These are phyloP conservation scores for Eucalyptus dawsonii DNA, from an alignment of 345 rosid species.

Conservation along the genomic window DNA sequence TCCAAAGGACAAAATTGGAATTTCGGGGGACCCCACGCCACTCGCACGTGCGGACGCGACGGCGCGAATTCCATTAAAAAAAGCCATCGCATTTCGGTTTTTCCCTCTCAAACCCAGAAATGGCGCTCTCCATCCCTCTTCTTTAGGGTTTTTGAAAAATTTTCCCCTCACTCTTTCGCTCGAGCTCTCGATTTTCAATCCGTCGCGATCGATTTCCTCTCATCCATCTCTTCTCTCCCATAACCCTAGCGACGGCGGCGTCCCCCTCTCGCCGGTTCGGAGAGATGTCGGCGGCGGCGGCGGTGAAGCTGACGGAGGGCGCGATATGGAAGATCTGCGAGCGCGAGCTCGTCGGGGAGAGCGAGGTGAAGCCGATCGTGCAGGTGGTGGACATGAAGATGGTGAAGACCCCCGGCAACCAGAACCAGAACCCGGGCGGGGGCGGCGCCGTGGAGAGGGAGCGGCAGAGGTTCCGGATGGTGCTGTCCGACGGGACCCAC, in stretches of 20 bases:
- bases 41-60: neutral
- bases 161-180: neutral
- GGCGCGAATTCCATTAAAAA: neutral
- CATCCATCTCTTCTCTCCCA: neutral
- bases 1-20: neutral
- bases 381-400: constrained; percentile 66
- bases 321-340: constrained; percentile 35
- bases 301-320: constrained; percentile 46
- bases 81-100: neutral
- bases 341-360: constrained; percentile 28
- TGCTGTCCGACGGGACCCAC: constrained; percentile 54
- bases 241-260: neutral
- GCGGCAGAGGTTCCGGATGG: constrained; percentile 28
- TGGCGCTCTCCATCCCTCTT: neutral
- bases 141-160: neutral
- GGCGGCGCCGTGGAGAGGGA: neutral
- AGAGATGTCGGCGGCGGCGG: constrained; percentile 16
- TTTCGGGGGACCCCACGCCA: neutral
- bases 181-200: neutral
- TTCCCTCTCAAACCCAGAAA: neutral
- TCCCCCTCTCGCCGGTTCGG: neutral
- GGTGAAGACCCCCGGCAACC: constrained; percentile 34
- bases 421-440: constrained; percentile 8
- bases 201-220: neutral
- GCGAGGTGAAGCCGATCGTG: constrained; percentile 43